Percentiles rank a stretch among this genome's conserved stretches.
Evolutionary conservation across 2,329 filamentous ascomycete species (phyloP).

Genomic region (Botryotinia calthae): DNA sequence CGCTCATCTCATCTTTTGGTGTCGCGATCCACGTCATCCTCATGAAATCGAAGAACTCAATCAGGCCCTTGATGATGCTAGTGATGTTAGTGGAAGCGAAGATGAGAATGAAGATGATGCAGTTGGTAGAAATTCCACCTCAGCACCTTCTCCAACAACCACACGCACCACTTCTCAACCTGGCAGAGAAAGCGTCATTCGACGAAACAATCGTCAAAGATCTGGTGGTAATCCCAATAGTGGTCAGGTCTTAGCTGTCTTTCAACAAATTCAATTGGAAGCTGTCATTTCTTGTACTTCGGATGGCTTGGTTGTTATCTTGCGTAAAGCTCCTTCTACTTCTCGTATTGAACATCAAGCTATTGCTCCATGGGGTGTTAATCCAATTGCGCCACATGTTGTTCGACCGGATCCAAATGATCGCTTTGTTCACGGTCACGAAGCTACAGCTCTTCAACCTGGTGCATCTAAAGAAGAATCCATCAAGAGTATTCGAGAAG

Average conservation of each 20-base stretch:
- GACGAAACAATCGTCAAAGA: conserved; percentile 23
- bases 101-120: conserved; percentile 40
- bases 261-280: conserved; percentile 66
- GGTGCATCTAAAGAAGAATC: conserved; percentile 57
- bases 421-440: conserved; percentile 43
- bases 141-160: conserved; percentile 42
- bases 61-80: conserved; percentile 43
- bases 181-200: conserved; percentile 31
- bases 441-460: conserved; percentile 45
- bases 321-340: conserved; percentile 69
- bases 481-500: conserved; percentile 74
- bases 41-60: conserved; percentile 45
- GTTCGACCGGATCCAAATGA: conserved; percentile 42
- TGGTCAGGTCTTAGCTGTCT: conserved; percentile 23
- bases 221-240: conserved; percentile 24
- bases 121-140: conserved; percentile 35
- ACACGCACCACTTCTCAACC: conserved; percentile 34
- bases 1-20: conserved; percentile 84
- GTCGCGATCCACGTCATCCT: conserved; percentile 66
- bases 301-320: conserved; percentile 78
- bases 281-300: conserved; percentile 91
- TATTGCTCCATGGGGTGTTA: conserved; percentile 73
- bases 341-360: conserved; percentile 54
- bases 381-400: conserved; percentile 54
- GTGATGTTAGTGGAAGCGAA: conserved; percentile 45